Evolutionary conservation across 2,329 filamentous ascomycete genomes (phyloP), one percentile per base, ranked within the genome.

Genomic region (Pseudogymnoascus sp.): DNA sequence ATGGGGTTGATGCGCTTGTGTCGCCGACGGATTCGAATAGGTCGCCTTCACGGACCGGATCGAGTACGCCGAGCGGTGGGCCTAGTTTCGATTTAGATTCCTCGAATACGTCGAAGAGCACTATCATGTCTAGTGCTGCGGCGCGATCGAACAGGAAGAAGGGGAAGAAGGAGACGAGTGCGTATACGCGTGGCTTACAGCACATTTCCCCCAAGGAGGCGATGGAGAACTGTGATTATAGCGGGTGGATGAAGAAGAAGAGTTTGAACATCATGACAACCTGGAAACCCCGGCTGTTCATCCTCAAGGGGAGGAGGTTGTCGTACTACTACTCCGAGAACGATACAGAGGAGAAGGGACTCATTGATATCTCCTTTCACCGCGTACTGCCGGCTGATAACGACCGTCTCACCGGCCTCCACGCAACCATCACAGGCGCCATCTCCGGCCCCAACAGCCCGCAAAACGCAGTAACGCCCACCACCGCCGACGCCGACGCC

Each of bases 211-310:
- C 94, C 0, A 80, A 86, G 61, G 90, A 96, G 72, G 92, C 93
- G 64, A 94, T 96, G 75, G 78, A 86, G 65, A 86, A 85, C 64
- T 93, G 91, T 61, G 93, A 99, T 71, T 97, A 96, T 73, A 93
- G 88, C 70, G 94, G 94, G 1, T 99, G 94, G 94, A 99, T 99
- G 94, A 97, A 94, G 80, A 99, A 99, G 82, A 92, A 95, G 75
- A 96, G 91, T 64, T 93, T 91, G 1, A 94, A 93, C 70, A 80
- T 97, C 35, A 96, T 99, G 87, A 92, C 92, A 2, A 96, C 92
- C 1, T 99, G 94, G 94, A 99, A 97, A 72, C 89, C 92, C 10
- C 87, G 94, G 10, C 81, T 97, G n/a, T 99, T 99, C 71, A 87
- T 99, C 6, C 84, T 99, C 63, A 92, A 92, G 70, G 94, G 94